These are phyloP conservation scores for Hypoxylon rubiginosum DNA, from an alignment of 2,329 filamentous ascomycete species.

Conservation along the genomic window DNA sequence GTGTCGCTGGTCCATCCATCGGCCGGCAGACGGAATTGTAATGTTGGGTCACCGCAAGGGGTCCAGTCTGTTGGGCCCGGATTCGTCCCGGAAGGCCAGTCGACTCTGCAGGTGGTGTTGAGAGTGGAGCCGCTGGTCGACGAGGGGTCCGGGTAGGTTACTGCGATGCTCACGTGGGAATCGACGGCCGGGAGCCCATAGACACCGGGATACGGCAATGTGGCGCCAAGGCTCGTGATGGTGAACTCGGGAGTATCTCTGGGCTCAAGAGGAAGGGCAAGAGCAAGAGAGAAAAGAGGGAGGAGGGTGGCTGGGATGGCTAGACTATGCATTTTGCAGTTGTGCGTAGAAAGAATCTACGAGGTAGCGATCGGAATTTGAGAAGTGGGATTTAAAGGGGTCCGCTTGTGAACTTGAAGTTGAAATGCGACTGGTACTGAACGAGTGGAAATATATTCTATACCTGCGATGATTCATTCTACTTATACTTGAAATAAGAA, in stretches of 20 bases:
- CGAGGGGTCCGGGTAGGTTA: conserved; percentile 42
- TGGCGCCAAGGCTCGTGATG: conserved; percentile 42
- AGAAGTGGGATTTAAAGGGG: conserved; percentile 3
- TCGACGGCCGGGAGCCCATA: conserved; percentile 39
- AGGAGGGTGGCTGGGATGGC: conserved; percentile 33
- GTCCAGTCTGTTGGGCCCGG: conserved; percentile 45
- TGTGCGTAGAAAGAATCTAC: not conserved
- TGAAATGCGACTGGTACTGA: conserved; percentile 1
- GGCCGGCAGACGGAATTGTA: conserved; percentile 44
- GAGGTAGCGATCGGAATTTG: not conserved
- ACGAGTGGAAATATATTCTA: conserved; percentile 12
- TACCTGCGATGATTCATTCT: conserved; percentile 7
- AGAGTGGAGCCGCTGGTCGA: conserved; percentile 30
- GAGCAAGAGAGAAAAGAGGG: conserved; percentile 36
- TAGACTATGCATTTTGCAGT: conserved; percentile 36
- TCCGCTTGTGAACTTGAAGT: not conserved
- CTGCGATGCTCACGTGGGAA: conserved; percentile 39
- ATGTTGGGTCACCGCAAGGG: conserved; percentile 31
- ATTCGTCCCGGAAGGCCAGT: conserved; percentile 39
- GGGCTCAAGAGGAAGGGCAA: conserved; percentile 40
- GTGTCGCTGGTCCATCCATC: conserved; percentile 42
- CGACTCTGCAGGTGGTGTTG: conserved; percentile 43
- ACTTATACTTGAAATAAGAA: conserved; percentile 21
- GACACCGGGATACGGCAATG: conserved; percentile 36
- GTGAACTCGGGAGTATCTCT: conserved; percentile 38